Evolutionary conservation across 129 eudicot species (phyloP).

Genomic region (Chrysanthemum lavandulifolium): DNA sequence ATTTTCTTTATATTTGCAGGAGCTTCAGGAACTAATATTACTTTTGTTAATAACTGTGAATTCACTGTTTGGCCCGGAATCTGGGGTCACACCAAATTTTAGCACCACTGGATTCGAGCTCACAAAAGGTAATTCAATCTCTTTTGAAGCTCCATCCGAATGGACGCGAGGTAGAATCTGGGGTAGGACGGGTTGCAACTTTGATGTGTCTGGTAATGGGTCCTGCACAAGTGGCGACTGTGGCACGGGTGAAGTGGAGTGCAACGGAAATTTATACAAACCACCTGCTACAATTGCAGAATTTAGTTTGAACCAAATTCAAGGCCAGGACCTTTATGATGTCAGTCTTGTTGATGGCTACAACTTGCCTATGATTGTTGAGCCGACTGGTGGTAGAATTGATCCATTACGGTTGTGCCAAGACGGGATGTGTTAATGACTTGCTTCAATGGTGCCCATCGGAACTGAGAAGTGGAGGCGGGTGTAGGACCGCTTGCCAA

Average conservation of each 20-base stretch:
- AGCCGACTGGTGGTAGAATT: conserved; percentile 36
- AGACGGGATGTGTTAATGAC: conserved; percentile 38
- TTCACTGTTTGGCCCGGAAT: conserved; percentile 30
- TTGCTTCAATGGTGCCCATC: conserved; percentile 27
- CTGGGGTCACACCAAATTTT: not conserved
- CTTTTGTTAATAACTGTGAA: conserved; percentile 12
- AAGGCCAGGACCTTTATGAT: conserved; percentile 12
- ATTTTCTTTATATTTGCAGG: conserved; percentile 25
- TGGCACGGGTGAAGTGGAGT: conserved; percentile 18
- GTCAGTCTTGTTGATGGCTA: conserved; percentile 40
- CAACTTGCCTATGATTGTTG: conserved; percentile 41
- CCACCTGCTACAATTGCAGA: conserved; percentile 9
- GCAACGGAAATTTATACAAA: not conserved
- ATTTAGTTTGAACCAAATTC: not conserved
- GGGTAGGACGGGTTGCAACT: conserved; percentile 29
- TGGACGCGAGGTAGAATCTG: conserved; percentile 12
- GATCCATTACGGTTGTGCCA: conserved; percentile 19
- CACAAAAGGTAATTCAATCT: conserved; percentile 9
- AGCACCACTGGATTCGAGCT: too few species aligned
- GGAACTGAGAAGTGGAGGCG: conserved; percentile 31
- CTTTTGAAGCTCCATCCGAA: conserved; percentile 6
- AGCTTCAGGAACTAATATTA: conserved; percentile 13
- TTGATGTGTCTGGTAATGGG: conserved; percentile 3
- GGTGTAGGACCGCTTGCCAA: conserved; percentile 36
- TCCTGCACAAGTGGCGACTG: conserved; percentile 23